Evolutionary conservation across 176 grass and related monocot species (phyloP), one percentile per base, ranked within the genome.

Genomic region (Alloteropsis semialata): DNA sequence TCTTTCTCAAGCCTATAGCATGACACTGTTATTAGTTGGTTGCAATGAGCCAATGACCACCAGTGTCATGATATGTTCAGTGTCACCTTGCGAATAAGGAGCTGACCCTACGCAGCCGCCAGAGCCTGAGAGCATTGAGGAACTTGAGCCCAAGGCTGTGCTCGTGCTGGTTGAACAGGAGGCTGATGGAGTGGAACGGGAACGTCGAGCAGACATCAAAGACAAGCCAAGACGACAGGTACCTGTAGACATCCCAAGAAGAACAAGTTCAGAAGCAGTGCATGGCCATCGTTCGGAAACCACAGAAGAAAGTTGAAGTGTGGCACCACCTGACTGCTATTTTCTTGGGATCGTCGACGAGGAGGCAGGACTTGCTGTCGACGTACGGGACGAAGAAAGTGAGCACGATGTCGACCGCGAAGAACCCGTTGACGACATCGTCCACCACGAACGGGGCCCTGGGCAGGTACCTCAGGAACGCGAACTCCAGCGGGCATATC

Each of bases 401-500:
- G 72, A 94, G 92, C 53, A 87, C 60, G 73, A 89, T 89, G 67
- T 94, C 92, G 22, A 91, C 53, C 3, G 86, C 84, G 60, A 94
- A 94, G 58, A 94, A 91, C 44, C 43, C 89, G 44, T 94, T 88
- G 14, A 91, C 87, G 37, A 91, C 82, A 28, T 86, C 79, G 79
- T 94, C 92, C 44, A 94, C 87, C 42, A 89, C 10, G 64, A 89
- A 89, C 32, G 88, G 87, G 19, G 84, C 85, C 30, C 87, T 69
- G 1, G 92, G 92, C 60, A 94, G 82, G 84, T 94, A 85, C 79
- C 84, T 81, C 60, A 91, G 67, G 78, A 94, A 94, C 53, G 92
- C 92, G 43, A 91, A 94, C 77, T 94, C 92, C 65, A 94, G 87
- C 0, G 92, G 92, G 73, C 89, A 94, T 56, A 94, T 94, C 92